Evolutionary conservation across 78 protist genomes (phyloP), one percentile per base, ranked within the genome.

Genomic region (Dictyostelium citrinum): DNA sequence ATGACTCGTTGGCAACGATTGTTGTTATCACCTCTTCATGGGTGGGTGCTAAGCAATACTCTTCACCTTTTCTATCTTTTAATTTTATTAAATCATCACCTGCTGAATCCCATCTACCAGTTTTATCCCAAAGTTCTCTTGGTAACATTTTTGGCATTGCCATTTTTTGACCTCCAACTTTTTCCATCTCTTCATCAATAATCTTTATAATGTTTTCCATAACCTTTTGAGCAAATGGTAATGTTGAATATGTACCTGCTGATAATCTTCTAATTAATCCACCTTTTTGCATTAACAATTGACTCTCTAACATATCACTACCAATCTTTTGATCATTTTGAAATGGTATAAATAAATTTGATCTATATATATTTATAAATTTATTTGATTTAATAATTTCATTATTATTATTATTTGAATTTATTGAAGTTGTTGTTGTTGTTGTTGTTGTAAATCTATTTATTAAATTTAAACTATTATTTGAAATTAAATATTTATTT

Each of bases 41-140:
- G 1, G 98, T 97, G 27, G 98, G 98, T 35, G 93, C 97, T 41
- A 97, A 51, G 68, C 97, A 96, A 74, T 80, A 96, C 10, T 79
- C 95, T 1, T 55, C 71, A 2, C 49, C 92, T 29, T 60, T 78
- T 37, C 97, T 79, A 76, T 97, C 98, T 9, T 45, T 58, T 45
- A 80, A 17, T 12, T 55, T 49, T 9, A 49, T 80, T 77, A 93
- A 45, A 70, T 75, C 84, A 9, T 79, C 83, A 41, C 93, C 93
- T 11, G 91, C 68, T 41, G 90, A 46, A 9, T 93, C 93, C 86
- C 90, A 84, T 64, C 96, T 16, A 41, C 96, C 96, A 10, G 90
- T 93, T 35, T 85, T 90, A 1, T 64, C 88, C 96, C 96, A 93
- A 1, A 86, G 46, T 10, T 84, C 79, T 51, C 39, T 79, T 33